phyloP scores from a whole-genome alignment of 148 eudicot genomes.

The Heliosperma pusillum region DNA sequence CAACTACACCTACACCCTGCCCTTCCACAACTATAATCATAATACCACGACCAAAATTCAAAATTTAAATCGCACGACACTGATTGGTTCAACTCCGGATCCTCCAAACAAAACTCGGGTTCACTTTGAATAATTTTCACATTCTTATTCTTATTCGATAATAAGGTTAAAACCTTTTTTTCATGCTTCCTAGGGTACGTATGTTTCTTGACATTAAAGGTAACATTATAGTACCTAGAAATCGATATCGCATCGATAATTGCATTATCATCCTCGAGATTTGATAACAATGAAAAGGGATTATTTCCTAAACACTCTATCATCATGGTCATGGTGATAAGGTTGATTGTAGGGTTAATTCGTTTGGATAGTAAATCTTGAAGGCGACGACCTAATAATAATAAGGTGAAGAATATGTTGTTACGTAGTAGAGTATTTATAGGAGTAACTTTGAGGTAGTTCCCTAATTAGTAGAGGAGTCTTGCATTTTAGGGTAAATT shows the following conservation, averaged over 20 bases:
- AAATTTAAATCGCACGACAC: no score
- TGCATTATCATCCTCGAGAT: neutral
- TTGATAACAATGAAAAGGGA: neutral
- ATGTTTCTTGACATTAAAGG: neutral
- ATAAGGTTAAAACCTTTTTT: no score
- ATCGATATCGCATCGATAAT: neutral
- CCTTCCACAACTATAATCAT: no score
- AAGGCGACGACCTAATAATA: no score
- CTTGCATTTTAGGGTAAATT: no score
- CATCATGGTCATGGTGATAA: neutral
- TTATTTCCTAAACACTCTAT: neutral
- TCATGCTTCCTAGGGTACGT: neutral
- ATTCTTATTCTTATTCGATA: no score
- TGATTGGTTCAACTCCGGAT: neutral
- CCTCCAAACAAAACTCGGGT: neutral
- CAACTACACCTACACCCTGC: no score
- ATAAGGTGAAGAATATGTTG: no score
- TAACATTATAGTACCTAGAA: neutral
- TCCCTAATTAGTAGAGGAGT: neutral
- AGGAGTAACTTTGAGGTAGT: neutral
- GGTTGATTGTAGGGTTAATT: neutral
- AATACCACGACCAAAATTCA: no score
- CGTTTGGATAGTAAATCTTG: no score
- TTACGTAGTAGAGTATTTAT: neutral
- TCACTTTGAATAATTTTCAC: no score